Percentiles rank a stretch among this genome's conserved stretches.
Evolutionary conservation across 2,329 filamentous ascomycete genomes (phyloP).

Genomic region (Beauveria sp.): DNA sequence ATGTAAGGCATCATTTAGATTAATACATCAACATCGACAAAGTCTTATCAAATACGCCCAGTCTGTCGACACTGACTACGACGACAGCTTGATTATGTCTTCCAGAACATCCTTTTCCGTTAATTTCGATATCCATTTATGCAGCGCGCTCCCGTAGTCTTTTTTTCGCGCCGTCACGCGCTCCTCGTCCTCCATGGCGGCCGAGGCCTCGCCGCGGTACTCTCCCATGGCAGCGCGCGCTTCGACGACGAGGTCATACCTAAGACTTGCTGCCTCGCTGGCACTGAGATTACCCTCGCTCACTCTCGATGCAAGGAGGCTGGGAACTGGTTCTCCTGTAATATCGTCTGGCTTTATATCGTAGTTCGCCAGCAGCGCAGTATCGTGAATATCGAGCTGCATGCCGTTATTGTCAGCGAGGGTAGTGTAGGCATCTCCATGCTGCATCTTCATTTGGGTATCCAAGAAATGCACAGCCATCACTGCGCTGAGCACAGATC

Average conservation of each 20-base stretch:
- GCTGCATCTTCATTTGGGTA: conserved; percentile 18
- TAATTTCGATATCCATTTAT: conserved; percentile 61
- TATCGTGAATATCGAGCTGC: not conserved
- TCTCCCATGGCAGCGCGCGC: conserved; percentile 34
- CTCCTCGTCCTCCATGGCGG: conserved; percentile 39
- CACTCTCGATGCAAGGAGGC: not conserved
- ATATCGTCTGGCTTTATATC: not conserved
- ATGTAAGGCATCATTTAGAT: not conserved
- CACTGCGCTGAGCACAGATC: conserved; percentile 35
- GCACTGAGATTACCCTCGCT: conserved; percentile 5
- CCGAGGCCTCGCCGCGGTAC: conserved; percentile 41
- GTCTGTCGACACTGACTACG: not conserved
- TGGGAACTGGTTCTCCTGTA: not conserved
- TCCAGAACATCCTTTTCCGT: conserved; percentile 57
- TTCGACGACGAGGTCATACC: conserved; percentile 31
- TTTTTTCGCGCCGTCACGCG: conserved; percentile 49
- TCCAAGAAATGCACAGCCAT: conserved; percentile 32
- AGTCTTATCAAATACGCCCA: not conserved
- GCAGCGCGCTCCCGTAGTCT: conserved; percentile 63
- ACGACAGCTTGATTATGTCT: conserved; percentile 25
- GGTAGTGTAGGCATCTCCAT: not conserved
- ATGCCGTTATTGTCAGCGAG: conserved; percentile 1
- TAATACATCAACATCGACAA: not conserved
- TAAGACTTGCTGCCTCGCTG: conserved; percentile 26
- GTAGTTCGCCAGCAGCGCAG: not conserved